These are phyloP conservation scores for Galeopsis tetrahit DNA, from an alignment of 257 asterid genomes.

Conservation along the genomic window DNA sequence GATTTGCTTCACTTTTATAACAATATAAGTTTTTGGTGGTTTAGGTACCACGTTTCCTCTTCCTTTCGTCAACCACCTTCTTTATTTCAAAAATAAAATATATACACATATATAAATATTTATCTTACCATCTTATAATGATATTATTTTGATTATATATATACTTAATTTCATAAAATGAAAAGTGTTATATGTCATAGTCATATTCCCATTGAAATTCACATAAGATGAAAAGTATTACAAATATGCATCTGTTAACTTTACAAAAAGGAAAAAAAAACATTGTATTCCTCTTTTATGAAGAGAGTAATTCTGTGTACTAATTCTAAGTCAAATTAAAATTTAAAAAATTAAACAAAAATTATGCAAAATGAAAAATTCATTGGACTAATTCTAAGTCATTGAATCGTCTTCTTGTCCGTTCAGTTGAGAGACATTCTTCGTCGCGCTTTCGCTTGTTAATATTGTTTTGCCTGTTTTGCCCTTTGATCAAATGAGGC, in stretches of 20 bases:
- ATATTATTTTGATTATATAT: no score
- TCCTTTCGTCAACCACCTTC: neutral
- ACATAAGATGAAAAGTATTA: neutral
- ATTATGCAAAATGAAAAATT: neutral
- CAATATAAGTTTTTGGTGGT: neutral
- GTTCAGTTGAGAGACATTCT: constrained; percentile 50
- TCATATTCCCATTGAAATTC: neutral
- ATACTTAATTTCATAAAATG: no score
- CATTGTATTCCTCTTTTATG: no score
- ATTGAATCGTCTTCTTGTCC: constrained; percentile 48
- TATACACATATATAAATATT: no score
- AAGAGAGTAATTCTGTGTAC: no score
- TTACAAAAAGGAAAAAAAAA: no score
- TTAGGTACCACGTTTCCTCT: neutral
- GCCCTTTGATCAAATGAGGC: constrained; percentile 51
- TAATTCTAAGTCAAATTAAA: no score
- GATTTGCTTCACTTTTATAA: constrained; percentile 30
- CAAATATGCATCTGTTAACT: neutral
- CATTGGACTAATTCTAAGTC: constrained; percentile 37
- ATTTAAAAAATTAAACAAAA: no score
- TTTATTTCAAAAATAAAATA: no score
- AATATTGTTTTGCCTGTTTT: constrained; percentile 22
- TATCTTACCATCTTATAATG: no score
- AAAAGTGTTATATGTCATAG: no score
- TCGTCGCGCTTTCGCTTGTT: constrained; percentile 46